These are phyloP conservation scores for Guyanaporus albipodus DNA, from an alignment of 768 basidiomycete species.

Conservation along the genomic window DNA sequence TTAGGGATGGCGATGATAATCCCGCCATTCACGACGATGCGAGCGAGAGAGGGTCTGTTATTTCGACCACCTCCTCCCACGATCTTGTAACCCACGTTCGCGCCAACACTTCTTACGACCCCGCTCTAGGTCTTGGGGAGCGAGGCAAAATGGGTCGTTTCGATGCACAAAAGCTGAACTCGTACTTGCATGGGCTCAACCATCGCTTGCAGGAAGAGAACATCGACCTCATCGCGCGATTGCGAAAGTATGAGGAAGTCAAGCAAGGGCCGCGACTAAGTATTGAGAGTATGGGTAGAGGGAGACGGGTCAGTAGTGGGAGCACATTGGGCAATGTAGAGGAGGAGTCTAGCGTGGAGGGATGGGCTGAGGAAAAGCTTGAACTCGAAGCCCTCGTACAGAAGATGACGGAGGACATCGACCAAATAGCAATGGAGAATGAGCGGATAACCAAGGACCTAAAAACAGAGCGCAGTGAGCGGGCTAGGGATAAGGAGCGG, in stretches of 20 bases:
- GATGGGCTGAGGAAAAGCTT: constrained; percentile 69
- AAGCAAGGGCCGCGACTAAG: constrained; percentile 28
- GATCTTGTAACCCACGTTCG: constrained; percentile 77
- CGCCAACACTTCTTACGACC: constrained; percentile 87
- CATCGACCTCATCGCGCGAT: constrained; percentile 52
- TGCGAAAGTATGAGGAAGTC: constrained; percentile 52
- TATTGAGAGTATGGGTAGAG: constrained; percentile 31
- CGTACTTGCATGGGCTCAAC: constrained; percentile 84
- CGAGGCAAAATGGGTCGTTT: constrained; percentile 71
- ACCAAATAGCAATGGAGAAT: constrained; percentile 43
- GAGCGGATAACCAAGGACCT: constrained; percentile 44
- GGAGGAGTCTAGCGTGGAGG: constrained; percentile 61
- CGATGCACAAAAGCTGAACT: constrained; percentile 81
- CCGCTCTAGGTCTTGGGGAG: constrained; percentile 68
- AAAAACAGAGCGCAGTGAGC: constrained; percentile 51
- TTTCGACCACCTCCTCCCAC: constrained; percentile 84
- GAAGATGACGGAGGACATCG: constrained; percentile 30
- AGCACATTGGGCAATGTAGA: constrained; percentile 54
- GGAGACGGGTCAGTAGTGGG: constrained; percentile 50
- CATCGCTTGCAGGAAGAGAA: constrained; percentile 83
- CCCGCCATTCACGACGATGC: constrained; percentile 38
- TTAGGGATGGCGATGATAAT: constrained; percentile 23
- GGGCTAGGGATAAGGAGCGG: constrained; percentile 62
- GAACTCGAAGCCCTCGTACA: constrained; percentile 47
- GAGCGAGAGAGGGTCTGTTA: constrained; percentile 60